Evolutionary conservation across 441 rosid species (phyloP).

Genomic region (Daphne laureola): DNA sequence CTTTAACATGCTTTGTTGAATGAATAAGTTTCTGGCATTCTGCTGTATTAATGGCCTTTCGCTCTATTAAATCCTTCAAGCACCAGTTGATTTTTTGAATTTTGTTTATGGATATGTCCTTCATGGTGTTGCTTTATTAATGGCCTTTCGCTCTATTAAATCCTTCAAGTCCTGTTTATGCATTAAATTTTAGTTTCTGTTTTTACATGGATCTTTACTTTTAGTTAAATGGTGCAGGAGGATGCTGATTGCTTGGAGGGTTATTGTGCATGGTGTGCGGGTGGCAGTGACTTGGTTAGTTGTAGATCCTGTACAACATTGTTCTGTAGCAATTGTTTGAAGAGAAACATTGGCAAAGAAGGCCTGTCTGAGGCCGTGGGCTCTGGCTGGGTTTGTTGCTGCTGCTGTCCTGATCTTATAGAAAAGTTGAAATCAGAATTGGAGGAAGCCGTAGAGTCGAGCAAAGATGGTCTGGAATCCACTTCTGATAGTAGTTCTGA

Average conservation of each 20-base stretch:
- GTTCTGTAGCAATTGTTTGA: slow-evolving; percentile 75
- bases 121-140: too few relatives aligned
- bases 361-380: slow-evolving; percentile 52
- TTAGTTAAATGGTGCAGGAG: slow-evolving; percentile 26
- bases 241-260: slow-evolving; percentile 58
- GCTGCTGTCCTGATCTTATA: slow-evolving; percentile 77
- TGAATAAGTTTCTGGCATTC: too few relatives aligned
- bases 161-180: too few relatives aligned
- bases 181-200: too few relatives aligned
- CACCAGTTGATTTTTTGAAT: too few relatives aligned
- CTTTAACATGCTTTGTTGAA: too few relatives aligned
- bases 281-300: slow-evolving; percentile 51
- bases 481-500: slow-evolving; percentile 85
- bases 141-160: too few relatives aligned
- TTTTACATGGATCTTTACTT: too few relatives aligned
- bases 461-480: slow-evolving; percentile 26
- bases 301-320: slow-evolving; percentile 75
- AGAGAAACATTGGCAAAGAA: slow-evolving; percentile 79
- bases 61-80: too few relatives aligned
- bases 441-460: slow-evolving; percentile 62
- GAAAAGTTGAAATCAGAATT: slow-evolving; percentile 56
- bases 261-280: slow-evolving; percentile 96
- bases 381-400: slow-evolving; percentile 84
- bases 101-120: too few relatives aligned
- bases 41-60: too few relatives aligned